A percentile compares a stretch with the other conserved stretches of the same genome.
phyloP scores from a whole-genome alignment of 2,329 filamentous ascomycete genomes.

The Neospermospora avenae region DNA sequence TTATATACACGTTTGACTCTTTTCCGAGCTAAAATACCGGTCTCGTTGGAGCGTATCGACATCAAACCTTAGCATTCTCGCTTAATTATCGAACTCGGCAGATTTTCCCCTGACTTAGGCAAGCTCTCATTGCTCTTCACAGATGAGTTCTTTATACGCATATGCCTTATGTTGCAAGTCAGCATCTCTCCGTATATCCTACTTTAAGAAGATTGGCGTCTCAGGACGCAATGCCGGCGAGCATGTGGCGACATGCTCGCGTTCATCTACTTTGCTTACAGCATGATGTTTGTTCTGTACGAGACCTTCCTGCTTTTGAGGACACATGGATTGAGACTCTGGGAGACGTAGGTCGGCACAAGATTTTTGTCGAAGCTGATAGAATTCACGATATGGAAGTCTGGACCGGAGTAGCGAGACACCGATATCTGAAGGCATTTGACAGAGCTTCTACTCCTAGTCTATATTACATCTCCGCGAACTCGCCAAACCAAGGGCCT shows the following conservation, averaged over 20 bases:
- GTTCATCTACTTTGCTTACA: slow-evolving; percentile 86
- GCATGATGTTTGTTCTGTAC: slow-evolving; percentile 81
- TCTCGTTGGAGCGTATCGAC: too few relatives aligned
- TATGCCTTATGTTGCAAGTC: slow-evolving; percentile 76
- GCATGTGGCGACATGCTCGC: slow-evolving; percentile 80
- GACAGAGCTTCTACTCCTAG: slow-evolving; percentile 74
- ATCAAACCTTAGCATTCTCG: too few relatives aligned
- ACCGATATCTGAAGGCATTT: slow-evolving; percentile 68
- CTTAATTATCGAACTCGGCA: neutral
- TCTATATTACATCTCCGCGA: slow-evolving; percentile 81
- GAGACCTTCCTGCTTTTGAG: slow-evolving; percentile 78
- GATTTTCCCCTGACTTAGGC: slow-evolving; percentile 31
- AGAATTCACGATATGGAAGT: slow-evolving; percentile 69
- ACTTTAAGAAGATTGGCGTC: slow-evolving; percentile 65
- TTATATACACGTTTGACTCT: too few relatives aligned
- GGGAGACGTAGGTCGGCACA: slow-evolving; percentile 78
- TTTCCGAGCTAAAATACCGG: too few relatives aligned
- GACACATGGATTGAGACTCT: slow-evolving; percentile 88
- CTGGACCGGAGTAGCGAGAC: slow-evolving; percentile 75
- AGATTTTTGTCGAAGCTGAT: slow-evolving; percentile 87
- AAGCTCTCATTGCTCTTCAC: slow-evolving; percentile 78
- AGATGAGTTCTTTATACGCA: slow-evolving; percentile 78
- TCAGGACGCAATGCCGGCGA: slow-evolving; percentile 86
- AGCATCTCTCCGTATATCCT: slow-evolving; percentile 74
- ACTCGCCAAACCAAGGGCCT: slow-evolving; percentile 63